Evolutionary conservation across 2,329 filamentous ascomycete species (phyloP), one percentile per base, ranked within the genome.

Genomic region (Colletotrichum magnum): DNA sequence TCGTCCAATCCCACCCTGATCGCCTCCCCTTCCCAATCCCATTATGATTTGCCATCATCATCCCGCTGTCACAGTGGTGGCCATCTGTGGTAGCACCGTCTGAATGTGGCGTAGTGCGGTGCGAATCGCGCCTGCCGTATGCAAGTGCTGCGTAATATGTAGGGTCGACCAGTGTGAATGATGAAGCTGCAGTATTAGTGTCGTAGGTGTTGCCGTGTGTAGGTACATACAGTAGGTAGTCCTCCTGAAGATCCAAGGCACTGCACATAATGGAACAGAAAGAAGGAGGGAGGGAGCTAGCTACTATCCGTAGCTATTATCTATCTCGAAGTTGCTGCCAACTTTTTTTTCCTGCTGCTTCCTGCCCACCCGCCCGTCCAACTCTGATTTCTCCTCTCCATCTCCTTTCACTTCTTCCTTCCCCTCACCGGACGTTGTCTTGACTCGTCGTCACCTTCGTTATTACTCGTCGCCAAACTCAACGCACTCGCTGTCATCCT

Each of bases 201-300:
- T 54, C 36, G 51, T 50, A 36, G 50, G 45, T 36, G 51, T 50
- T 36, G 50, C 56, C 18, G 57, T 24, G 21, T 24, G 21, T 24
- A 24, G 2, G 21, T 24, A 24, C 21, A 24, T 24, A 24, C 21
- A 24, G 21, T 24, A 24, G 21, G 21, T 41, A 57, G 62, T 66
- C 47, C 41, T 56, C 58, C 21, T 53, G 53, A 24, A 61, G 51
- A 56, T 67, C 39, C 63, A 69, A 62, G 57, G 43, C 57, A 45
- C 32, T 36, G 32, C 7, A 36, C 32, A 36, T 10, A 6, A 36
- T 10, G 32, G 32, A 10, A 10, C 32, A 36, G 32, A 10, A 36
- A 10, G 32, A 36, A 6, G 32, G 32, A 36, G 32, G 4, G 32
- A 36, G 32, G 9, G 32, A 57, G 32, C 21, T 24, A 24, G 21